Evolutionary conservation across 257 asterid species (phyloP), one percentile per base, ranked within the genome.

Genomic region (Misopates orontium): DNA sequence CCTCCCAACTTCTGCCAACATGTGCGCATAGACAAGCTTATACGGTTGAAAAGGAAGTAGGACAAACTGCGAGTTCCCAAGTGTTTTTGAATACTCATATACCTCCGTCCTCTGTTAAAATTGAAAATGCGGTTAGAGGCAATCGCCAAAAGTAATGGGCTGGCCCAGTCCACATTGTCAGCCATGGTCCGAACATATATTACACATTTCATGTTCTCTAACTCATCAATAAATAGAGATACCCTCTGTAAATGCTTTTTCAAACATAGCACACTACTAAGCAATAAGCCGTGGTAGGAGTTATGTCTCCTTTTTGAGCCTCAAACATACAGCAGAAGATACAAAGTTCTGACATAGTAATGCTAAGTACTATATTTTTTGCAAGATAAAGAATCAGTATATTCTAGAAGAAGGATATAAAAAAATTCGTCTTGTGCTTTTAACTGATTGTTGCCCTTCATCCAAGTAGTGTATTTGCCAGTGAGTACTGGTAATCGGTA

Each of bases 1-100:
- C 84, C 86, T 88, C 76, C 99, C 99, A 75, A 93, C 96, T 85
- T 93, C 99, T 62, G 95, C 95, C 82, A 93, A 67, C 99, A 93
- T 93, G 74, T 75, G 83, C 3, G 99, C 99, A 66, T 93, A 93
- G 19, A 88, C 77, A 69, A 90, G 85, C 88, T 94, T 94, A 60
- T 94, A 94, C 42, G 99, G 96, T 79, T 94, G 99, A 82, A 94
- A 94, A 1, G 99, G 84, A 22, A 83, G 92, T 58, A 94, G 95
- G 76, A 82, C 80, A 51, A 85, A 94, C 83, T 94, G 99, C 57
- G 99, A 85, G 82, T 94, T 94, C 25, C 99, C 99, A 53, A 88
- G 87, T 25, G 89, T 84, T 79, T 83, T 90, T 36, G 99, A 90
- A 74, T 88, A 88, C 81, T 94, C 99, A 20, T 88, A 88, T 65